Conservation (phyloP, 2,329 filamentous ascomycete genomes). For the Botrytis fragariae region DNA sequence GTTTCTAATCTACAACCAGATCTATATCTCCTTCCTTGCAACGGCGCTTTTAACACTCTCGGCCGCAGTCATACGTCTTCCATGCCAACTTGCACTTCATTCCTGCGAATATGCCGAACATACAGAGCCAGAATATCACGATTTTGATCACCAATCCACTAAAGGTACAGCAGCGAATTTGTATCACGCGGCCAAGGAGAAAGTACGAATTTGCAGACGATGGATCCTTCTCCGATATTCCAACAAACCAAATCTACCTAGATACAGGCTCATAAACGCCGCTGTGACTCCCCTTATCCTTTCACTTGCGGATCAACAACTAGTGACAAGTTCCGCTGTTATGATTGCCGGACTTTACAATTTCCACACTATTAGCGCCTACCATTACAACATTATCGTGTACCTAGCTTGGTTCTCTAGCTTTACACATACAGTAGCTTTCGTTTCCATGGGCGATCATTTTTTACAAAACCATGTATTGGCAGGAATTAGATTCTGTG, state of each 20-base stretch:
- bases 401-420: slow-evolving; percentile 12
- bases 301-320: slow-evolving; percentile 15
- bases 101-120: neutral
- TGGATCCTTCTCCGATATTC: neutral
- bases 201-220: neutral
- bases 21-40: slow-evolving; percentile 12
- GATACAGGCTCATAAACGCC: neutral
- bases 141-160: neutral
- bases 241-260: neutral
- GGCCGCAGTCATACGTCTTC: neutral
- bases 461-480: neutral
- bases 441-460: neutral
- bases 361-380: neutral
- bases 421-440: slow-evolving; percentile 8
- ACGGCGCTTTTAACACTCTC: slow-evolving; percentile 1
- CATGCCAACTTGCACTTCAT: slow-evolving; percentile 2
- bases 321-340: neutral
- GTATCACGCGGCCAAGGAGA: neutral
- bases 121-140: neutral
- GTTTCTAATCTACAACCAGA: neutral
- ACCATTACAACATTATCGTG: slow-evolving; percentile 15
- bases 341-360: slow-evolving; percentile 6
- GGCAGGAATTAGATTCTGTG: neutral
- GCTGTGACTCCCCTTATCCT: neutral
- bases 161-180: neutral